A percentile compares a stretch with the other conserved stretches of the same genome.
These are phyloP conservation scores for Hypoxylon sp. DNA, from an alignment of 2,329 filamentous ascomycete species.

Conservation along the genomic window DNA sequence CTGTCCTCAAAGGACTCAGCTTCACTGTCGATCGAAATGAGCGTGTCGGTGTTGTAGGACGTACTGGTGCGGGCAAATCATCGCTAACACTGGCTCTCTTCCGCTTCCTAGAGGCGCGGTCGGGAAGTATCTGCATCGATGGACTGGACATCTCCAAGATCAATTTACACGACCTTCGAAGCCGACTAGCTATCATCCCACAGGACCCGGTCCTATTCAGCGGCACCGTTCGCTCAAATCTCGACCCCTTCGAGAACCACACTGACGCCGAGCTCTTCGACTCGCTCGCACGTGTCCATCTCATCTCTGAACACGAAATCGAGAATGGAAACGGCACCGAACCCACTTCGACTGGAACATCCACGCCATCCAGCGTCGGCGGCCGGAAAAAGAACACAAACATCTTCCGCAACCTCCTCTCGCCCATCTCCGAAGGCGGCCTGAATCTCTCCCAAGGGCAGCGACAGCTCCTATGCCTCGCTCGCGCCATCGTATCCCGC, in stretches of 20 bases:
- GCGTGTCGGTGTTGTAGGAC: conserved; percentile 80
- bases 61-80: conserved; percentile 83
- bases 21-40: conserved; percentile 76
- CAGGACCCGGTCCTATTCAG: conserved; percentile 85
- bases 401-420: conserved; percentile 72
- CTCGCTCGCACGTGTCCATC: conserved; percentile 76
- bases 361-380: conserved; percentile 49
- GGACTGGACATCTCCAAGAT: conserved; percentile 80
- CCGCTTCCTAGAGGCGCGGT: conserved; percentile 78
- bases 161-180: conserved; percentile 76
- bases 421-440: conserved; percentile 77
- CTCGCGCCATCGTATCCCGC: conserved; percentile 76
- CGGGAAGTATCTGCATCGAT: conserved; percentile 77
- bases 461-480: conserved; percentile 80
- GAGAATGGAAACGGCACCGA: conserved; percentile 6
- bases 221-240: conserved; percentile 79
- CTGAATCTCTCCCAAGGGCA: conserved; percentile 82
- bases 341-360: conserved; percentile 55
- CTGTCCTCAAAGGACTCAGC: conserved; percentile 76
- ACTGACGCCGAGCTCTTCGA: conserved; percentile 76
- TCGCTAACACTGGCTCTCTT: conserved; percentile 81
- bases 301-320: conserved; percentile 61
- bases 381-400: conserved; percentile 66
- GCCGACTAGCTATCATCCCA: conserved; percentile 83
- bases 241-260: conserved; percentile 81